Evolutionary conservation across 2,329 filamentous ascomycete species (phyloP).

Genomic region (Fusarium begoniae): DNA sequence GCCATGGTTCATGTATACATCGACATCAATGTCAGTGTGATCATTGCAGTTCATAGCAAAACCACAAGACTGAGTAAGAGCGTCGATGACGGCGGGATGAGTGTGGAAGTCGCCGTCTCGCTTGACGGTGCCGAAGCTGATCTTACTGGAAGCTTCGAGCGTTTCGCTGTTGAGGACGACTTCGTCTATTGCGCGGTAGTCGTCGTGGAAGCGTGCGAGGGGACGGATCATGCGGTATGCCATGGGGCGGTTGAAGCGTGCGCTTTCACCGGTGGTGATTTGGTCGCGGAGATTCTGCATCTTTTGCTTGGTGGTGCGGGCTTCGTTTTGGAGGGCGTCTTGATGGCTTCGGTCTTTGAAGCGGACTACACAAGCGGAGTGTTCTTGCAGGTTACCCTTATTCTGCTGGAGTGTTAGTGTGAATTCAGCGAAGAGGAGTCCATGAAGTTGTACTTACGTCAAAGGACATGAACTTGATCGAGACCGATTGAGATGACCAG

Average conservation of each 20-base stretch:
- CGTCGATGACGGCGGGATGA: conserved; percentile 35
- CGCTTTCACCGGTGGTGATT: conserved; percentile 15
- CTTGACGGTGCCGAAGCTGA: conserved; percentile 34
- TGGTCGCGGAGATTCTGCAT: conserved; percentile 26
- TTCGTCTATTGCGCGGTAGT: conserved; percentile 36
- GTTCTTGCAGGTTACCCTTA: conserved; percentile 23
- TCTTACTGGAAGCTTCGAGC: conserved; percentile 16
- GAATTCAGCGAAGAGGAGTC: rapidly evolving
- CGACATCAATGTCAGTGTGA: conserved; percentile 26
- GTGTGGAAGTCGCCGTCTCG: conserved; percentile 28
- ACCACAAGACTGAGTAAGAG: conserved; percentile 32
- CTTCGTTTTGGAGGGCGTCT: background rate
- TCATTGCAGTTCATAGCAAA: conserved; percentile 41
- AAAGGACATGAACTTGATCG: conserved; percentile 31
- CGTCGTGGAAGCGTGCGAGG: conserved; percentile 30
- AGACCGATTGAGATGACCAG: conserved; percentile 6
- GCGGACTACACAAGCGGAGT: conserved; percentile 20
- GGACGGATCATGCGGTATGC: conserved; percentile 36
- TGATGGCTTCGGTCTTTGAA: conserved; percentile 22
- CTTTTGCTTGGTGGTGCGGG: conserved; percentile 3
- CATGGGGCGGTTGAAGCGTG: conserved; percentile 37
- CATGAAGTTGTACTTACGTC: conserved; percentile 6
- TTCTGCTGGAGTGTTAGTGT: background rate
- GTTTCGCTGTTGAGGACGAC: conserved; percentile 32
- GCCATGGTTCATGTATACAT: conserved; percentile 37